phyloP scores from a whole-genome alignment of 2,329 filamentous ascomycete species.

The Aspergillus sp. region DNA sequence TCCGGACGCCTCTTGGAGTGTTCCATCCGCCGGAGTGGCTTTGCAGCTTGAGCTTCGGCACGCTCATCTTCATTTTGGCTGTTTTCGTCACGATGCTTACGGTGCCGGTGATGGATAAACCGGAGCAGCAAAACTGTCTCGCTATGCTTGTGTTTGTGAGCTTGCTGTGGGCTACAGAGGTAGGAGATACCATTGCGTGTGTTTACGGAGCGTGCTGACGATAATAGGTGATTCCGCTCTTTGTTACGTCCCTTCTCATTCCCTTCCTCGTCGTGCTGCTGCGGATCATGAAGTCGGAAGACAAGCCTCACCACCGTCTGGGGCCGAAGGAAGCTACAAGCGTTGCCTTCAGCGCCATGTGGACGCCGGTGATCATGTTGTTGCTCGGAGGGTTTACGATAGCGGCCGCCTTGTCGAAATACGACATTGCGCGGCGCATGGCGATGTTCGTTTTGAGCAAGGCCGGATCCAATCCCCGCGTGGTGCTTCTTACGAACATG shows the following conservation, averaged over 20 bases:
- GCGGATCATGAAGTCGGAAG: slow-evolving; percentile 75
- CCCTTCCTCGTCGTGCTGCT: slow-evolving; percentile 90
- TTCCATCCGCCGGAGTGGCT: slow-evolving; percentile 78
- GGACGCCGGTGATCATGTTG: slow-evolving; percentile 99
- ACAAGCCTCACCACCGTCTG: slow-evolving; percentile 66
- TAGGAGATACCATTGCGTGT: slow-evolving; percentile 38
- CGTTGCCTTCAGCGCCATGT: slow-evolving; percentile 93
- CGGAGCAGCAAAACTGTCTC: slow-evolving; percentile 93
- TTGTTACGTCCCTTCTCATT: slow-evolving; percentile 90
- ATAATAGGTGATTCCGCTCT: slow-evolving; percentile 80
- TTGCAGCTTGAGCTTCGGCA: slow-evolving; percentile 76
- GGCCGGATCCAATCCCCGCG: slow-evolving; percentile 84
- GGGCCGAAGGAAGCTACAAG: slow-evolving; percentile 75
- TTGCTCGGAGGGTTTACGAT: slow-evolving; percentile 94
- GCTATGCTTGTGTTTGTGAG: slow-evolving; percentile 93
- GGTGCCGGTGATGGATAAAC: slow-evolving; percentile 76
- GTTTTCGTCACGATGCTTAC: slow-evolving; percentile 73
- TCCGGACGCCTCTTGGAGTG: slow-evolving; percentile 76
- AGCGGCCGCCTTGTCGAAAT: slow-evolving; percentile 91
- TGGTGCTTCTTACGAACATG: slow-evolving; percentile 96
- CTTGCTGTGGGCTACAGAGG: slow-evolving; percentile 93
- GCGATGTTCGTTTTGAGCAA: slow-evolving; percentile 95
- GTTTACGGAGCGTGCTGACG: not conserved
- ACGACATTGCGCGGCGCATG: slow-evolving; percentile 96
- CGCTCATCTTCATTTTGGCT: slow-evolving; percentile 65